These are phyloP conservation scores for Psidium friedrichsthalianum DNA, from an alignment of 345 rosid species.

Conservation along the genomic window DNA sequence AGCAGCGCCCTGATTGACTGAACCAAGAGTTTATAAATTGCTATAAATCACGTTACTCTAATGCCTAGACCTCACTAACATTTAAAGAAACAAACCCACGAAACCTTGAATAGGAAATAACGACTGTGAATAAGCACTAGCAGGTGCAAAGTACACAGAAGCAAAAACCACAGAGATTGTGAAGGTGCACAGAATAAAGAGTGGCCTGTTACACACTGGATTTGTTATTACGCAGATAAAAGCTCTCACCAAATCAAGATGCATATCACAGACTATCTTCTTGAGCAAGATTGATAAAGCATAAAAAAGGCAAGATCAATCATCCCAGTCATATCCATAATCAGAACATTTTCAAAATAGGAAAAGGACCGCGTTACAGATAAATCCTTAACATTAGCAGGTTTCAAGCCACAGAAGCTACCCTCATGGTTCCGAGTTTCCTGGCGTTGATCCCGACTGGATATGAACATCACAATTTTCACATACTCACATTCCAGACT, in stretches of 20 bases:
- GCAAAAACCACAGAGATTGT: neutral
- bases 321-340: neutral
- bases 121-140: neutral
- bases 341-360: neutral
- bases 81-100: neutral
- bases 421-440: neutral
- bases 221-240: neutral
- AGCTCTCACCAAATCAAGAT: neutral
- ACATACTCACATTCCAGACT: neutral
- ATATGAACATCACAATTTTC: neutral
- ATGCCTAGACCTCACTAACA: neutral
- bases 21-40: neutral
- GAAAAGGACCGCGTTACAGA: neutral
- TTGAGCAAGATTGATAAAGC: neutral
- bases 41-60: neutral
- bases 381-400: neutral
- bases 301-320: neutral
- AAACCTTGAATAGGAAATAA: neutral
- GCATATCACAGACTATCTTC: neutral
- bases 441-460: rapidly evolving
- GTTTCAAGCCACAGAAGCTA: neutral
- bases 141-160: neutral
- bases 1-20: neutral
- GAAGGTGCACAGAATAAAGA: neutral
- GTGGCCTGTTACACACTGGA: neutral